Base-by-base conservation (phyloP, 1,139 yeast species). In the Suhomyces anneliseae region DNA sequence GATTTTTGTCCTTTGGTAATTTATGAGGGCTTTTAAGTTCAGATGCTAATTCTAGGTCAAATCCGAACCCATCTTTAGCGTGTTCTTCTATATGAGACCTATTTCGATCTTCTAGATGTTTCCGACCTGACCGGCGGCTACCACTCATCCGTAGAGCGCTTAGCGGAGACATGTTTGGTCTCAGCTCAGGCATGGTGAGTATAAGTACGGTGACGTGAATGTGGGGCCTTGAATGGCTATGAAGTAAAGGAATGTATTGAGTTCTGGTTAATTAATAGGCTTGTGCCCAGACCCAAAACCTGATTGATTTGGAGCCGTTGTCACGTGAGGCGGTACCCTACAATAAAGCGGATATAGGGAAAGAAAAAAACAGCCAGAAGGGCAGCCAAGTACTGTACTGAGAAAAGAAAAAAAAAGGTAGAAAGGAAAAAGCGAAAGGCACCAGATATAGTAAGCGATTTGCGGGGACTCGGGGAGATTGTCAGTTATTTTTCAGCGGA, bases 31-130 rank as follows among this genome's bases (percentile, higher is more conserved):
- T 29, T 9, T 29, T 3, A 6, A 6, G 24, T 19, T 29, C 32
- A 29, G 32, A 11, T 29, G 9, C 42, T 11, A 43, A 26, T 11
- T 43, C 35, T 26, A 40, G 42, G 12, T 43, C 48, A 34, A 43
- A 37, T 12, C 40, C 42, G 29, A 48, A 43, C 7, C 45, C 44
- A 33, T 46, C 42, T 2, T 40, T 42, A 14, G 33, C 3, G 27
- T 8, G 34, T 31, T 42, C 47, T 24, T 44, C 37, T 14, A 40
- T 32, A 12, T 38, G 35, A 14, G 34, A 41, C 42, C 40, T 36
- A 26, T 26, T 14, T 11, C 27, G 32, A 15, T 40, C 41, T 11
- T 38, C 34, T 26, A 19, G 39, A 29, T 8, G n/a, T 14, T 31
- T 35, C 11, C 15, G 36, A 6, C 42, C 39, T n/a, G 15, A 24